Evolutionary conservation across 148 eudicot genomes (phyloP).

Genomic region (Spergularia bocconei): DNA sequence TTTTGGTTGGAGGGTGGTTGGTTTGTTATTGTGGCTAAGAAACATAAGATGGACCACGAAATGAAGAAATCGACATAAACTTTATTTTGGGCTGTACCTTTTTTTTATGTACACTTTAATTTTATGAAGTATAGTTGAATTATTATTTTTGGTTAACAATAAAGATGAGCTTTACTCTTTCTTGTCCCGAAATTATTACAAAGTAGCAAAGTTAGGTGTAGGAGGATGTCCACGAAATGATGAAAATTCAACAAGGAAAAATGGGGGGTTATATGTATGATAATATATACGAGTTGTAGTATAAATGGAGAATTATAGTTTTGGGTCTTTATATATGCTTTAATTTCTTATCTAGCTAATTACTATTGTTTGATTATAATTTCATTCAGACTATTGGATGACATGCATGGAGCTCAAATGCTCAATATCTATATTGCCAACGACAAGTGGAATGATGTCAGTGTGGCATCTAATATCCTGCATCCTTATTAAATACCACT

Average conservation of each 20-base stretch:
- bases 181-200: constrained; percentile 15
- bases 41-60: constrained; percentile 9
- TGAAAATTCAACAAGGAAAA: background rate
- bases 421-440: too few relatives aligned
- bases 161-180: constrained; percentile 23
- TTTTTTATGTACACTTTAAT: background rate
- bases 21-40: constrained; percentile 18
- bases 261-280: too few relatives aligned
- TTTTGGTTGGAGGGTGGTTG: constrained; percentile 1
- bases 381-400: too few relatives aligned
- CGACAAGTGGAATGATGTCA: too few relatives aligned
- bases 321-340: too few relatives aligned
- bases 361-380: too few relatives aligned
- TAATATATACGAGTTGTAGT: too few relatives aligned
- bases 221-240: constrained; percentile 1
- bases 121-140: background rate
- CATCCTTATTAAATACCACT: too few relatives aligned
- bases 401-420: too few relatives aligned
- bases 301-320: too few relatives aligned
- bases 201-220: constrained; percentile 24
- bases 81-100: constrained; percentile 9
- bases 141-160: constrained; percentile 8
- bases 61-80: constrained; percentile 17
- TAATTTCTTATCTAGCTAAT: too few relatives aligned
- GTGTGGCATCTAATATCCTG: too few relatives aligned